Percentiles rank a stretch among this genome's conserved stretches.
These are phyloP conservation scores for Colletotrichum eleusines DNA, from an alignment of 2,329 filamentous ascomycete genomes.

Conservation along the genomic window DNA sequence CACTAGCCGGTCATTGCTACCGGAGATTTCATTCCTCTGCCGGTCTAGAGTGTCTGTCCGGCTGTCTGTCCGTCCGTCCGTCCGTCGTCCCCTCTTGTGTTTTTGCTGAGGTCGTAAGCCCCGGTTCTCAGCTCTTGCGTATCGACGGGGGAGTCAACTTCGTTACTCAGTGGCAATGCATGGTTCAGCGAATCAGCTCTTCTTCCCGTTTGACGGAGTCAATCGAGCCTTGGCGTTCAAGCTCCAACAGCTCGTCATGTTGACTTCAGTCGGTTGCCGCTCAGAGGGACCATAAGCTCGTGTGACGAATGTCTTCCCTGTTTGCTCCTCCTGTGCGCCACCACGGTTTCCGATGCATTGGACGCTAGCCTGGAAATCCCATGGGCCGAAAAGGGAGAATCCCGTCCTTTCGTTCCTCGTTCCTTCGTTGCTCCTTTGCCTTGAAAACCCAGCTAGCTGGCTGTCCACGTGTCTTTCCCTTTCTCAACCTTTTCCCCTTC, in stretches of 20 bases:
- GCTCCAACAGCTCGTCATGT: conserved; percentile 32
- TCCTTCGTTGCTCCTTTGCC: background rate
- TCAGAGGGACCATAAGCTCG: conserved; percentile 16
- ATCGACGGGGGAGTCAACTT: background rate
- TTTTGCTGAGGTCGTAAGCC: background rate
- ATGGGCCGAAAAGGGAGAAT: background rate
- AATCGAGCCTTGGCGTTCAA: conserved; percentile 11
- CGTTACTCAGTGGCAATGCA: background rate
- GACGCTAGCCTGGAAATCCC: conserved; percentile 10
- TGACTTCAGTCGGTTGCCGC: conserved; percentile 7
- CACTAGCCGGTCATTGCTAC: conserved; percentile 25
- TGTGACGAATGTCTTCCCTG: conserved; percentile 12
- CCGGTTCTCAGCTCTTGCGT: conserved; percentile 7
- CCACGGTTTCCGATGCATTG: background rate
- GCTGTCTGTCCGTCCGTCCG: background rate
- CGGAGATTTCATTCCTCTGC: conserved; percentile 36
- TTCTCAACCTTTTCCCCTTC: background rate
- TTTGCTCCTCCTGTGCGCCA: conserved; percentile 2
- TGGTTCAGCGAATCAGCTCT: background rate
- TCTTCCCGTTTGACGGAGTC: background rate
- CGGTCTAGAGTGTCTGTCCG: too few relatives aligned
- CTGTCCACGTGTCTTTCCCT: conserved; percentile 5
- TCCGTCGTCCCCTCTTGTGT: background rate
- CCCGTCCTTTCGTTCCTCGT: background rate
- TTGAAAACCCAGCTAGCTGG: conserved; percentile 22